Conservation (phyloP, 139 green algal genomes). For the Protoeuglena noctilucae region DNA sequence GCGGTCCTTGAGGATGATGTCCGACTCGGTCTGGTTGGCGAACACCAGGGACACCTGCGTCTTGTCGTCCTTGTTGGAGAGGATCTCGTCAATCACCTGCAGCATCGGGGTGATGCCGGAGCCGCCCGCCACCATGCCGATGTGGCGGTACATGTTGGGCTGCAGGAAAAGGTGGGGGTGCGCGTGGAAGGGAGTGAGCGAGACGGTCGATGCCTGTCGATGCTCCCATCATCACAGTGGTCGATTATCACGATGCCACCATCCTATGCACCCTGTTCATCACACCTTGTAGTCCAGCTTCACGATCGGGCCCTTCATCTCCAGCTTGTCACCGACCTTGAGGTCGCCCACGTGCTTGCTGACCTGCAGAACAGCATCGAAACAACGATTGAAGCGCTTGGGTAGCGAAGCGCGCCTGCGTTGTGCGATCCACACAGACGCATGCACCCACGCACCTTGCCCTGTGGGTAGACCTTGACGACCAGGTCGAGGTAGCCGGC, state of each 20-base stretch:
- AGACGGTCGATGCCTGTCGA: too few relatives aligned
- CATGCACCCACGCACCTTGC: conserved; percentile 29
- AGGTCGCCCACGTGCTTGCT: neutral
- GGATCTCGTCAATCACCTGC: conserved; percentile 27
- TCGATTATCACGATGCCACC: too few relatives aligned
- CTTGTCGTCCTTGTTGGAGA: conserved; percentile 20
- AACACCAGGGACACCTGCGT: conserved; percentile 59
- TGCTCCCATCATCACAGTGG: conserved; percentile 1
- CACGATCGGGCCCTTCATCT: conserved; percentile 79
- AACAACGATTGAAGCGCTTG: neutral
- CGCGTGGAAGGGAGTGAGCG: conserved; percentile 3
- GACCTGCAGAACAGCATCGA: neutral
- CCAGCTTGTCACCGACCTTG: conserved; percentile 54
- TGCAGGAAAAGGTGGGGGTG: conserved; percentile 12
- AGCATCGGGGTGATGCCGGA: conserved; percentile 92
- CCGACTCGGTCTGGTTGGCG: conserved; percentile 66
- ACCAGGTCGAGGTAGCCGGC: conserved; percentile 61
- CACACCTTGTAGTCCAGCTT: conserved; percentile 53
- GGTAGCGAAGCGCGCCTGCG: neutral
- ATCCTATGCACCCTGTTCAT: too few relatives aligned
- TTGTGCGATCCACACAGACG: too few relatives aligned
- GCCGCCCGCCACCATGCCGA: conserved; percentile 83
- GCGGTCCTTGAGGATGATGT: conserved; percentile 74
- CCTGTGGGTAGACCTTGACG: conserved; percentile 69
- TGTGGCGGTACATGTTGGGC: conserved; percentile 19